Evolutionary conservation across 2,329 filamentous ascomycete species (phyloP).

Genomic region (Paramyrothecium roridum): DNA sequence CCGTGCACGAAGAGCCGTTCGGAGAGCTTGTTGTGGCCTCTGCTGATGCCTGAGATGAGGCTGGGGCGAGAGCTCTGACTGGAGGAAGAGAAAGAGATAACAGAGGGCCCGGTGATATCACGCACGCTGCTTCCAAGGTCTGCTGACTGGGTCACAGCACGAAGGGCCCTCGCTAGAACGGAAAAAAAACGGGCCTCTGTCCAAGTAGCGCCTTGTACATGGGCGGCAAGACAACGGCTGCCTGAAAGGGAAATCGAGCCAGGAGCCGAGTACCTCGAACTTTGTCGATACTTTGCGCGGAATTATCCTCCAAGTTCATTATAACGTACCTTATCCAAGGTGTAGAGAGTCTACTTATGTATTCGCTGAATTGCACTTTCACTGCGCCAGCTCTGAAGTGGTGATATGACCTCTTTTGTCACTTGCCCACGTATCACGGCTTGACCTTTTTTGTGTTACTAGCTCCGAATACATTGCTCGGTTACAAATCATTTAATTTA

Average conservation of each 20-base stretch:
- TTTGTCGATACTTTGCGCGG: not conserved
- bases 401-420: not conserved
- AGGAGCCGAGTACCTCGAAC: not conserved
- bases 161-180: not conserved
- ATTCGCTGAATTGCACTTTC: no score
- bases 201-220: not conserved
- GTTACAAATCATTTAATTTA: no score
- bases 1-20: not conserved
- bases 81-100: not conserved
- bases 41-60: not conserved
- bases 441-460: not conserved
- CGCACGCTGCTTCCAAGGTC: constrained; percentile 1
- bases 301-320: not conserved
- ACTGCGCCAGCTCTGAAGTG: not conserved
- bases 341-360: no score
- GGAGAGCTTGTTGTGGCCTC: not conserved
- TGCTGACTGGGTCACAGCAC: constrained; percentile 9
- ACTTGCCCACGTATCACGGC: not conserved
- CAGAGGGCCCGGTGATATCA: not conserved
- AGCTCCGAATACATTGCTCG: not conserved
- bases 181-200: not conserved
- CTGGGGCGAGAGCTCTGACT: not conserved
- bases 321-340: no score
- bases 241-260: not conserved
- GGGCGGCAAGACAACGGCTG: not conserved